Conservation (phyloP, 2,329 filamentous ascomycete species). For the Penicillium sp. region DNA sequence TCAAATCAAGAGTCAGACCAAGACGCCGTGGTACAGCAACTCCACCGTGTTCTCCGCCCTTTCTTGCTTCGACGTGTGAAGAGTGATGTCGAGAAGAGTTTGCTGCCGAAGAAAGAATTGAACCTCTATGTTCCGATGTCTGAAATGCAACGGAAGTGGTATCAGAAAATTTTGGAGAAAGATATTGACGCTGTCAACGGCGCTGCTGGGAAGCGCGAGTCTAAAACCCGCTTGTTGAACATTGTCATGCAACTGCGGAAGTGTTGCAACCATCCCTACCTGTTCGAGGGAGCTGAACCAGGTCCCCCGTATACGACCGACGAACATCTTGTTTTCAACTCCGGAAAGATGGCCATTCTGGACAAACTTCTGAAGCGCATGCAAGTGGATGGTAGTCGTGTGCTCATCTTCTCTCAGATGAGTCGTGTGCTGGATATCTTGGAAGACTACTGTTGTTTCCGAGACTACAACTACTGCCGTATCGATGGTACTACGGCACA, state of each 20-base stretch:
- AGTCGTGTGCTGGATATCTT: conserved; percentile 94
- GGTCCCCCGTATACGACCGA: conserved; percentile 97
- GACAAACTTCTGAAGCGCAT: conserved; percentile 86
- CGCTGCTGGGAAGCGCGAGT: conserved; percentile 92
- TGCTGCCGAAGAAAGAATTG: conserved; percentile 94
- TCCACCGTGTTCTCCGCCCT: conserved; percentile 87
- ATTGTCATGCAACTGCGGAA: conserved; percentile 99
- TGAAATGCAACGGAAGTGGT: conserved; percentile 99
- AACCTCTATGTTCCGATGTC: conserved; percentile 98
- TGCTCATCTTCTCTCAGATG: conserved; percentile 99
- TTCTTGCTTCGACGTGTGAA: conserved; percentile 96
- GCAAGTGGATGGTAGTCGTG: conserved; percentile 80
- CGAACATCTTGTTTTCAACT: conserved; percentile 88
- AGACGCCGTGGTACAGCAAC: conserved; percentile 91
- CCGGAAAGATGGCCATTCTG: conserved; percentile 95
- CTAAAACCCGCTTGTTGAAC: conserved; percentile 92
- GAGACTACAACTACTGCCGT: conserved; percentile 91
- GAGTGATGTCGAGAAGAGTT: conserved; percentile 94
- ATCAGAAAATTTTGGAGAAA: conserved; percentile 97
- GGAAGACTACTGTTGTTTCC: conserved; percentile 97
- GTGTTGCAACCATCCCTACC: conserved; percentile 97
- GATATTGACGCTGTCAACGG: conserved; percentile 99
- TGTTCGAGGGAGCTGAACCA: conserved; percentile 95
- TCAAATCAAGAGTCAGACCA: conserved; percentile 85
- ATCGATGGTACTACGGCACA: conserved; percentile 97